Conservation (phyloP, 2,329 filamentous ascomycete genomes). For the Epichloe bromicola region DNA sequence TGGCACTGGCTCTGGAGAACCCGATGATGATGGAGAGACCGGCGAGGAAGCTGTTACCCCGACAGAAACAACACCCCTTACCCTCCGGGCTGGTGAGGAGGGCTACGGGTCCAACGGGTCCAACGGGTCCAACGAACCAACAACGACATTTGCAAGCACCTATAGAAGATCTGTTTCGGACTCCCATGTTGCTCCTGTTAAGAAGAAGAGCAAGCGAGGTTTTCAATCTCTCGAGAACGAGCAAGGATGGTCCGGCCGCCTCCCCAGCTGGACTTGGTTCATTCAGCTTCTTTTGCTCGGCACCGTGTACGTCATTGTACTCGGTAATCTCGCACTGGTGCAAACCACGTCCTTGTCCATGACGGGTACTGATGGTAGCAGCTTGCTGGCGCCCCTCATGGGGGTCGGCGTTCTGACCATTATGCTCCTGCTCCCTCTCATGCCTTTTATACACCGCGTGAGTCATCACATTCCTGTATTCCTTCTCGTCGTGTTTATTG, state of each 20-base stretch:
- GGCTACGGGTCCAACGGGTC: constrained; percentile 20
- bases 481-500: constrained; percentile 57
- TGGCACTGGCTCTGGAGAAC: constrained; percentile 16
- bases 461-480: constrained; percentile 72
- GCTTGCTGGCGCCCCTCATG: constrained; percentile 58
- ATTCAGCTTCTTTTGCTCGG: constrained; percentile 71
- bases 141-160: constrained; percentile 41
- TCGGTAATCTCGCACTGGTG: constrained; percentile 64
- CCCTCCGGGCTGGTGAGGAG: constrained; percentile 28
- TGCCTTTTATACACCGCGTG: constrained; percentile 78
- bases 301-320: constrained; percentile 63
- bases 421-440: constrained; percentile 59
- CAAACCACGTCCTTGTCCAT: constrained; percentile 61
- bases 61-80: constrained; percentile 45
- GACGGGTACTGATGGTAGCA: constrained; percentile 73
- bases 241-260: constrained; percentile 68
- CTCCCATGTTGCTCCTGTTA: constrained; percentile 13
- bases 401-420: constrained; percentile 54
- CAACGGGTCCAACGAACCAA: constrained; percentile 20
- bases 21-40: constrained; percentile 3
- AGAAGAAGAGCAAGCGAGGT: constrained; percentile 11
- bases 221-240: constrained; percentile 50
- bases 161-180: constrained; percentile 35
- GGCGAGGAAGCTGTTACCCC: constrained; percentile 20
- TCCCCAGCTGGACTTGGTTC: constrained; percentile 80